Evolutionary conservation across 177 flowering plant genomes (phyloP).

Genomic region (Vitis hybrid): DNA sequence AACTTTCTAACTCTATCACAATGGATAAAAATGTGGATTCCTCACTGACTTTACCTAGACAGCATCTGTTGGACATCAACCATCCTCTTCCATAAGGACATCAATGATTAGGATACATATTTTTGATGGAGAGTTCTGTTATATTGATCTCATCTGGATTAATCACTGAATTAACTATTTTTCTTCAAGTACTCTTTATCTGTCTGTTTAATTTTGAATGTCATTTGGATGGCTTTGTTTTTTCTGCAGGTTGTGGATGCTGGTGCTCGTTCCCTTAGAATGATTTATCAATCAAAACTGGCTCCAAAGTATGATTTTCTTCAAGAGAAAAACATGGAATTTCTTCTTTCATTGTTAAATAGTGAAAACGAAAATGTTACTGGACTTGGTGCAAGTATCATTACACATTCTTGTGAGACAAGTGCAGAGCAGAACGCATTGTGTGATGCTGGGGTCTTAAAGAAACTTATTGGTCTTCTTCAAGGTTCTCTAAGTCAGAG

Average conservation of each 20-base stretch:
- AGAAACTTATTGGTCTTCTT: constrained; percentile 63
- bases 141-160: not conserved
- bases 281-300: constrained; percentile 87
- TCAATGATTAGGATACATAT: no score
- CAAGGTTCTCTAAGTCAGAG: constrained; percentile 75
- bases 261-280: constrained; percentile 82
- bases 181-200: not conserved
- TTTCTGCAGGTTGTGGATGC: constrained; percentile 86
- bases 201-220: constrained; percentile 2
- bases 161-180: not conserved
- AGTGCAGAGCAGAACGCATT: constrained; percentile 66
- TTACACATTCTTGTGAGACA: constrained; percentile 81
- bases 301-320: constrained; percentile 84
- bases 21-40: no score
- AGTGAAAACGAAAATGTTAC: constrained; percentile 81
- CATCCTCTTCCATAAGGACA: no score
- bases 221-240: constrained; percentile 17
- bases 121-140: not conserved
- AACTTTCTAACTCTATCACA: no score
- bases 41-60: no score
- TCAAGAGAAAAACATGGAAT: constrained; percentile 53
- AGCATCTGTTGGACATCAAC: no score
- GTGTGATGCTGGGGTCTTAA: constrained; percentile 66
- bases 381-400: constrained; percentile 86
- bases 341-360: constrained; percentile 66